A percentile compares a stretch with the other conserved stretches of the same genome.
Conservation (phyloP, 2,329 filamentous ascomycete species). For the Calonectria montana region DNA sequence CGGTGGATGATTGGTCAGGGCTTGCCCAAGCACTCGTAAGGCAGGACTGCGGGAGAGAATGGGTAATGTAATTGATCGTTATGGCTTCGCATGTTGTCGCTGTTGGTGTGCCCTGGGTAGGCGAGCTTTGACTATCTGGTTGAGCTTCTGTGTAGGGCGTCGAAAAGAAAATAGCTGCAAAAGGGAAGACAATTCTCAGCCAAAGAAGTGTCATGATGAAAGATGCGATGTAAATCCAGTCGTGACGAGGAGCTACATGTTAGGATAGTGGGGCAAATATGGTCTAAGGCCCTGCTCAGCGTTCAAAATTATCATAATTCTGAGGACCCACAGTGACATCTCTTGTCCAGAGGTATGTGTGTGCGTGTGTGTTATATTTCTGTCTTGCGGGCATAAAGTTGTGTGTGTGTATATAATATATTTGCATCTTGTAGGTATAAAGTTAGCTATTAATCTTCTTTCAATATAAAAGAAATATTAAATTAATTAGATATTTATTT, state of each 20-base stretch:
- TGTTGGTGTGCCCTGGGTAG: neutral
- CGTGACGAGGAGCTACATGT: neutral
- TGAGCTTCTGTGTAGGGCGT: neutral
- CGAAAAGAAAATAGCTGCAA: neutral
- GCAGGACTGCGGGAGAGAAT: conserved; percentile 81
- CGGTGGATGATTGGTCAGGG: conserved; percentile 35
- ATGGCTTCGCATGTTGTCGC: conserved; percentile 16
- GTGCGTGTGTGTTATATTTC: no score
- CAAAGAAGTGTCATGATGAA: neutral
- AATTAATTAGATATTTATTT: no score
- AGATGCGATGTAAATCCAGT: neutral
- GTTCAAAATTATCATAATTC: no score
- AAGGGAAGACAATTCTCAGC: neutral
- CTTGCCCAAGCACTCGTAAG: conserved; percentile 70
- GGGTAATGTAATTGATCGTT: conserved; percentile 82
- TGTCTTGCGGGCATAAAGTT: no score
- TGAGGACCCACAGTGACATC: no score
- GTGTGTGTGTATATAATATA: no score
- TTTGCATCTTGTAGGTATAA: no score
- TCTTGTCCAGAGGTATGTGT: no score
- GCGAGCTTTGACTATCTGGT: neutral
- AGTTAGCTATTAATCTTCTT: no score
- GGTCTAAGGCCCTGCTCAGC: no score
- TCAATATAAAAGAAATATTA: no score
- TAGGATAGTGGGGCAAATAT: neutral